phyloP scores from a whole-genome alignment of 768 basidiomycete species.

The Amanita polypyramis region DNA sequence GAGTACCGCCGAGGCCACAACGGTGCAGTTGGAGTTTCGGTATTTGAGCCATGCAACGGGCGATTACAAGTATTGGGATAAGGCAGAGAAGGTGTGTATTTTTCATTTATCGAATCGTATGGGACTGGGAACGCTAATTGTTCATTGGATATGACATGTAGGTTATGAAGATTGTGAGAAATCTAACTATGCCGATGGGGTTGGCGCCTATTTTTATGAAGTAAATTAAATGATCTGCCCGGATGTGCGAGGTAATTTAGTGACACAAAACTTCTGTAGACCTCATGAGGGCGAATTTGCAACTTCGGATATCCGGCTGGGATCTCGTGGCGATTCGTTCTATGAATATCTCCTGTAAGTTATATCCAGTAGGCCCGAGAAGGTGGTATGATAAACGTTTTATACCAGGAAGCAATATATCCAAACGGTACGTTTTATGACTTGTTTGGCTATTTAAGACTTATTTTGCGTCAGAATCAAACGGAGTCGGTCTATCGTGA shows the following conservation, averaged over 20 bases:
- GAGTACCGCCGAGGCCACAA: slow-evolving; percentile 79
- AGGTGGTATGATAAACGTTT: background rate
- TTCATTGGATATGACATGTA: slow-evolving; percentile 13
- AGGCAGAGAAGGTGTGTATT: slow-evolving; percentile 55
- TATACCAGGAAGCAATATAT: slow-evolving; percentile 61
- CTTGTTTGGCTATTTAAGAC: background rate
- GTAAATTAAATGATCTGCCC: slow-evolving; percentile 27
- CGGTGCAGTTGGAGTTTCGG: slow-evolving; percentile 83
- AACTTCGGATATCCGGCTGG: slow-evolving; percentile 72
- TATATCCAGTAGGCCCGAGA: background rate
- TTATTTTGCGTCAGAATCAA: slow-evolving; percentile 37
- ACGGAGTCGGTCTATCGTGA: slow-evolving; percentile 73
- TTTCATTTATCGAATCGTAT: background rate
- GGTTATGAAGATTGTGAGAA: slow-evolving; percentile 57
- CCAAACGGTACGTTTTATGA: slow-evolving; percentile 47
- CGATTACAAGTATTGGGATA: slow-evolving; percentile 75
- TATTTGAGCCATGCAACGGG: slow-evolving; percentile 75
- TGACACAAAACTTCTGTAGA: slow-evolving; percentile 14
- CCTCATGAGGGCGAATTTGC: slow-evolving; percentile 36
- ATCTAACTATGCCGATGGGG: slow-evolving; percentile 48
- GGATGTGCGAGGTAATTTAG: background rate
- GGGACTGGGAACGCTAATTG: background rate
- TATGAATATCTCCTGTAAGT: slow-evolving; percentile 83
- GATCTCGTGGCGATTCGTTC: slow-evolving; percentile 90
- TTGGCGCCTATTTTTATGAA: slow-evolving; percentile 79